Conservation (phyloP, 2,329 filamentous ascomycete genomes). For the Neofusicoccum parvum region DNA sequence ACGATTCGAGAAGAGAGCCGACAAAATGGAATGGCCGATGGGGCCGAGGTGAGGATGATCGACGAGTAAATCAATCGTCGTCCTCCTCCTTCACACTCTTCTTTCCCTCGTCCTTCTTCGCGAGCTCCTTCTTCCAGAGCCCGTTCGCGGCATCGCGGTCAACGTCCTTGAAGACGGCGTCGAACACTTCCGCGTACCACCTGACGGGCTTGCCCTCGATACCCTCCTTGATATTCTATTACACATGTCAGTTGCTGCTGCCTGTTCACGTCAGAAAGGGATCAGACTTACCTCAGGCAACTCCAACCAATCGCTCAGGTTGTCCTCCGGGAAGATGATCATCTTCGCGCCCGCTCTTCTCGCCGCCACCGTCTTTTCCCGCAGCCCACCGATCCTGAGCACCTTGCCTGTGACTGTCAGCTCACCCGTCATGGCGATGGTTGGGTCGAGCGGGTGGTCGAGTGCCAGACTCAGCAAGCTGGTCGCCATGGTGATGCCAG, state of each 20-base stretch:
- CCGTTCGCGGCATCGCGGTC: constrained; percentile 73
- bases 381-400: constrained; percentile 85
- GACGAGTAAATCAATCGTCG: not conserved
- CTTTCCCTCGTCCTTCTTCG: constrained; percentile 49
- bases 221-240: constrained; percentile 94
- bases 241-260: not conserved
- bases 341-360: constrained; percentile 88
- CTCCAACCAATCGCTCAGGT: constrained; percentile 96
- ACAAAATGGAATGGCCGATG: not conserved
- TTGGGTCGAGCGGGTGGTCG: constrained; percentile 75
- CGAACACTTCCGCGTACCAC: constrained; percentile 95
- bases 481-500: constrained; percentile 98
- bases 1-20: too few relatives aligned
- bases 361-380: constrained; percentile 97
- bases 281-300: constrained; percentile 78
- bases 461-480: constrained; percentile 84
- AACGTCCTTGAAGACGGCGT: constrained; percentile 82
- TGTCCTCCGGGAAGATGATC: constrained; percentile 93
- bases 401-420: constrained; percentile 97
- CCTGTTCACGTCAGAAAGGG: not conserved
- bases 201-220: constrained; percentile 87
- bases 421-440: constrained; percentile 97
- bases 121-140: constrained; percentile 67
- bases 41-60: not conserved
- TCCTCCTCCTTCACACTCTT: not conserved